Conservation (phyloP, 148 eudicot species). For the Talinum fruticosum region DNA sequence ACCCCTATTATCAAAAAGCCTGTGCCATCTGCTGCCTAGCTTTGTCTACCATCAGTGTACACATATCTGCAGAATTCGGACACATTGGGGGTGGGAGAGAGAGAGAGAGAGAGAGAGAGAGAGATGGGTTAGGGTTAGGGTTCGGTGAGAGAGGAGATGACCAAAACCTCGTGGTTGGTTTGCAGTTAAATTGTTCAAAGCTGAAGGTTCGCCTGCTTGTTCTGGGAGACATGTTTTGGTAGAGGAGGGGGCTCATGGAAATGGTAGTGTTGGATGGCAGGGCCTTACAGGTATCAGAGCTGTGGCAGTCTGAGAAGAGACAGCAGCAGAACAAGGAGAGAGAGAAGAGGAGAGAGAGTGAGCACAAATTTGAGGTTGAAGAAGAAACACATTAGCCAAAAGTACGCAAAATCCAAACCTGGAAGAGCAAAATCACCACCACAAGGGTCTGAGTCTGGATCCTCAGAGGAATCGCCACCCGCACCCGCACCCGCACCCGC, state of each 20-base stretch:
- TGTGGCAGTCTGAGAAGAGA: conserved; percentile 30
- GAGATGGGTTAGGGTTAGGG: neutral
- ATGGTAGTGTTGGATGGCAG: conserved; percentile 41
- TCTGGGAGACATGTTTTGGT: conserved; percentile 13
- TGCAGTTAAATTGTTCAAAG: conserved; percentile 8
- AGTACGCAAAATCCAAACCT: conserved; percentile 37
- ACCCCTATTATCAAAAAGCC: neutral
- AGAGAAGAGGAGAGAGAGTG: conserved; percentile 4
- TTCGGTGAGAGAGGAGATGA: neutral
- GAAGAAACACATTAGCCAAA: neutral
- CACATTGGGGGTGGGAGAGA: conserved; percentile 11
- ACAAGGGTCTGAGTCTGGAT: conserved; percentile 64
- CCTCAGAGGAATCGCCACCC: conserved; percentile 42
- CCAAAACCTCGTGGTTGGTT: conserved; percentile 7
- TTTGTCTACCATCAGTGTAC: conserved; percentile 10
- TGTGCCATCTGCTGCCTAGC: conserved; percentile 7
- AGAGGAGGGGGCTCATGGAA: conserved; percentile 25
- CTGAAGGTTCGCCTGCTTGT: neutral
- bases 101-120: conserved; percentile 7
- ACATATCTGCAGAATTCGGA: neutral
- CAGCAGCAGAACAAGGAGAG: conserved; percentile 19
- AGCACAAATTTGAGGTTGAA: neutral
- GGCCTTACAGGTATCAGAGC: conserved; percentile 10
- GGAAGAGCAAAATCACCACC: conserved; percentile 47
- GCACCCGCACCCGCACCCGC: conserved; percentile 11